Evolutionary conservation across 768 basidiomycete species (phyloP), one percentile per base, ranked within the genome.

Genomic region (Pholiota molesta): DNA sequence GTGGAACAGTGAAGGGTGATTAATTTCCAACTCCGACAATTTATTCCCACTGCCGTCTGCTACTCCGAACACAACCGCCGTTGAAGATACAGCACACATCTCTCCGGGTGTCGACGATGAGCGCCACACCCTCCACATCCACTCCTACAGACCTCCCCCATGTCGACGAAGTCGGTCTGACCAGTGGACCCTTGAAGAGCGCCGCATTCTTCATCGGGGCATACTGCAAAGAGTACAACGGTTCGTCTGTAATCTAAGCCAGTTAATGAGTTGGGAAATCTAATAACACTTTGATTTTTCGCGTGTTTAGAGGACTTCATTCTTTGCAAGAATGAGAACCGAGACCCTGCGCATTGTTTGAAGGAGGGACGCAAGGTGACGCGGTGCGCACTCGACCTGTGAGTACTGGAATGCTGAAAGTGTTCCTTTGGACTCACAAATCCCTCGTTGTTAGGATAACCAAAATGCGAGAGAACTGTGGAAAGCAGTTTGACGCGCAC

Each of bases 161-260:
- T 71, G 93, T 98, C 39, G 81, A 86, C 62, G 97, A 99, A 77
- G 77, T 99, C 49, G 97, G 96, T 44, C 83, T 80, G 47, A 94
- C 94, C 0, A 96, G 94, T 66, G 97, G 89, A 62, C 97, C 97
- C 1, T 80, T 99, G 71, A 98, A 99, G 81, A 93, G 91, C 68
- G 95, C 97, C 1, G 91, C 94, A 8, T 99, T 98, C 86, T 98
- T 98, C 79, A 88, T 99, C 73, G 97, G 95, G 29, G 90, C 92
- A 39, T 86, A 94, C 74, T 99, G 97, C 86, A 94, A 94, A 77
- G 92, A 95, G 60, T 97, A 88, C 79, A 99, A 97, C 78, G 97
- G 97, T 98, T 53, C 49, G 64, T 57, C 52, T 52, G 56, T 59
- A 59, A 62, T 45, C 44, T 42, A 42, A 26, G 6, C n/a, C 35